Percentiles rank a stretch among this genome's conserved stretches.
Conservation (phyloP, 2,329 filamentous ascomycete species). For the Neofusicoccum kwambonambiense region DNA sequence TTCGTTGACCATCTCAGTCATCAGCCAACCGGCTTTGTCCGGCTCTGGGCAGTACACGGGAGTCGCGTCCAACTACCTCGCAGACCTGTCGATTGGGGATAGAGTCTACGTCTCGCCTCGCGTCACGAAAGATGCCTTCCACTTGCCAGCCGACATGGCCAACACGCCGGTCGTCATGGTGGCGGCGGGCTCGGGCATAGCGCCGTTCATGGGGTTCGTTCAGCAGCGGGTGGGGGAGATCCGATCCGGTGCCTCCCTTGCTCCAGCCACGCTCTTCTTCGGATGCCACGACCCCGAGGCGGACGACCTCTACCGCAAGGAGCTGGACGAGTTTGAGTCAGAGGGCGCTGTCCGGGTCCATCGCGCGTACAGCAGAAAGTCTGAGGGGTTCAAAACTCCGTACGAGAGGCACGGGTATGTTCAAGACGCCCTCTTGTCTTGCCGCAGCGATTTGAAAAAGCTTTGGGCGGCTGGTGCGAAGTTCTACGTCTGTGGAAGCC, state of each 20-base stretch:
- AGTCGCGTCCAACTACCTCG: slow-evolving; percentile 45
- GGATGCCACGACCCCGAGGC: slow-evolving; percentile 57
- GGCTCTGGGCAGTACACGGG: slow-evolving; percentile 44
- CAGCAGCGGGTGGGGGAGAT: slow-evolving; percentile 42
- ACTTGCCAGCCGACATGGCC: slow-evolving; percentile 42
- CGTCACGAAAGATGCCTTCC: slow-evolving; percentile 42
- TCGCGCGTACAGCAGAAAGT: slow-evolving; percentile 56
- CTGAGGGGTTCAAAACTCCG: slow-evolving; percentile 41
- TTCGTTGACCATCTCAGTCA: slow-evolving; percentile 67
- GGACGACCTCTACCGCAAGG: slow-evolving; percentile 62
- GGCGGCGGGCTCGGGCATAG: slow-evolving; percentile 41
- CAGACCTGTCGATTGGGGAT: slow-evolving; percentile 40
- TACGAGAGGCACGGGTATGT: slow-evolving; percentile 46
- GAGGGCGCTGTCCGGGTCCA: slow-evolving; percentile 61
- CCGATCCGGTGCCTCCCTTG: slow-evolving; percentile 52
- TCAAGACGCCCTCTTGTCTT: slow-evolving; percentile 52
- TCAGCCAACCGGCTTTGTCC: slow-evolving; percentile 55
- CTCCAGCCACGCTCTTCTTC: slow-evolving; percentile 63
- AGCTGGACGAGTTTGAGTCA: slow-evolving; percentile 59
- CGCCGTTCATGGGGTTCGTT: slow-evolving; percentile 45
- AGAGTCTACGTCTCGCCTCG: slow-evolving; percentile 43
- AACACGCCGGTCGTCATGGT: slow-evolving; percentile 43
- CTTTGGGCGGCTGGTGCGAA: slow-evolving; percentile 53
- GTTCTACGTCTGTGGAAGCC: slow-evolving; percentile 65
- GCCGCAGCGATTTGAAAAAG: slow-evolving; percentile 45